Evolutionary conservation across 192 early-diverging fungal genomes (phyloP).

Genomic region (Backusella sp.): DNA sequence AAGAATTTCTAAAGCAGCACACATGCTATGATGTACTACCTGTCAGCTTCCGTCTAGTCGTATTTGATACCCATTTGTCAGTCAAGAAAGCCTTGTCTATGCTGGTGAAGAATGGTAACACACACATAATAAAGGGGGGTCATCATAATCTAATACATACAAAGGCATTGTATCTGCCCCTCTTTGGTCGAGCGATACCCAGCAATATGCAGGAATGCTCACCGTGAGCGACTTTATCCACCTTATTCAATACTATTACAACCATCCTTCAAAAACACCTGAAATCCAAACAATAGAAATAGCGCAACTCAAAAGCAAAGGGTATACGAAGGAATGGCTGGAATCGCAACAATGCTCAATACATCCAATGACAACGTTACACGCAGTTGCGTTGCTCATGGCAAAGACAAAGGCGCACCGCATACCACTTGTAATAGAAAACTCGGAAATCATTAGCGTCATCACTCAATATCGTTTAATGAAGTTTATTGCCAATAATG

Average conservation of each 20-base stretch:
- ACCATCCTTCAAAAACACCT: conserved; percentile 70
- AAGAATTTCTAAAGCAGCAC: conserved; percentile 70
- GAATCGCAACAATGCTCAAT: conserved; percentile 64
- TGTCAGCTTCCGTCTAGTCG: conserved; percentile 84
- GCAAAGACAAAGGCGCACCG: conserved; percentile 81
- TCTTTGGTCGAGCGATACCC: conserved; percentile 78
- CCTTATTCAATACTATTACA: conserved; percentile 89
- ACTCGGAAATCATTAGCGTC: conserved; percentile 87
- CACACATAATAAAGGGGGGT: not conserved
- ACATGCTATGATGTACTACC: conserved; percentile 89
- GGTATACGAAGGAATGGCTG: conserved; percentile 49
- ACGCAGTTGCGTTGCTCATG: conserved; percentile 77
- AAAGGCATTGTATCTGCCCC: conserved; percentile 89
- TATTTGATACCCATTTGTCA: conserved; percentile 84
- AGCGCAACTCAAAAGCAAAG: conserved; percentile 58
- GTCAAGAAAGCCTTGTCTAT: conserved; percentile 90
- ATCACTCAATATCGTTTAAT: too few species aligned
- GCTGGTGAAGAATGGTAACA: conserved; percentile 86
- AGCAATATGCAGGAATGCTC: conserved; percentile 89
- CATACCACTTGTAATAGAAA: conserved; percentile 71
- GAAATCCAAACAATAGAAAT: conserved; percentile 84
- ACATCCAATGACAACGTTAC: conserved; percentile 84
- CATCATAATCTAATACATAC: not conserved
- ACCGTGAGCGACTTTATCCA: conserved; percentile 95
- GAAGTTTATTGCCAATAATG: too few species aligned